Conservation (phyloP, 371 early-diverging fungal genomes). For the Coemansia sp. region DNA sequence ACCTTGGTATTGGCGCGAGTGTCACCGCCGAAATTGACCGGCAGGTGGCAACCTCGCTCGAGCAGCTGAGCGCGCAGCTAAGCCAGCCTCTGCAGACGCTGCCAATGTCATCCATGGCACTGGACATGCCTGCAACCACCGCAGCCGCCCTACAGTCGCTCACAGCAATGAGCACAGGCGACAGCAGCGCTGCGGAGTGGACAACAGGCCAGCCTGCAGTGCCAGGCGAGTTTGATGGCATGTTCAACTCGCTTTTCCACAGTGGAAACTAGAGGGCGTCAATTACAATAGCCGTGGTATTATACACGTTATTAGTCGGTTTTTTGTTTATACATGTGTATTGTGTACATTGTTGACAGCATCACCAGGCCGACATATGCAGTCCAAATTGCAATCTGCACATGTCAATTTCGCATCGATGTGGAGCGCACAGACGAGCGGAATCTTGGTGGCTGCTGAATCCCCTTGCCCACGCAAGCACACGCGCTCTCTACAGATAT, state of each 20-base stretch:
- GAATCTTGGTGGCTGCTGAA: not conserved
- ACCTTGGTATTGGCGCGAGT: conserved; percentile 1
- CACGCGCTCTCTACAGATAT: too few species aligned
- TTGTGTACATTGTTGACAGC: not conserved
- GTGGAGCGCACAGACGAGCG: not conserved
- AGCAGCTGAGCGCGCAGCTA: conserved; percentile 10
- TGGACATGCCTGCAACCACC: conserved; percentile 4
- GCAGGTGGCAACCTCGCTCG: conserved; percentile 14
- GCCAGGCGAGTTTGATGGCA: conserved; percentile 1
- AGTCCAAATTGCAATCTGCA: not conserved
- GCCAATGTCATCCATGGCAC: conserved; percentile 7
- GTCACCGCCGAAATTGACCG: conserved; percentile 6
- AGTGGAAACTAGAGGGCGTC: not conserved
- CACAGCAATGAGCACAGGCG: not conserved
- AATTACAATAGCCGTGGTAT: not conserved
- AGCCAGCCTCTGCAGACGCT: conserved; percentile 8
- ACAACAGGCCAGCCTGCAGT: not conserved
- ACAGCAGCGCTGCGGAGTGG: conserved; percentile 6
- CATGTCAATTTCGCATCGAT: not conserved
- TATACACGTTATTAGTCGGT: not conserved
- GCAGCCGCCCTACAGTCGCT: conserved; percentile 14
- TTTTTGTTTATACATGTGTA: conserved; percentile 1
- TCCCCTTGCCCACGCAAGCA: too few species aligned
- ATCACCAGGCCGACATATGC: too few species aligned
- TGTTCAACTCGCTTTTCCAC: conserved; percentile 21